Evolutionary conservation across 768 basidiomycete genomes (phyloP).

Genomic region (Termitomyces sp.): DNA sequence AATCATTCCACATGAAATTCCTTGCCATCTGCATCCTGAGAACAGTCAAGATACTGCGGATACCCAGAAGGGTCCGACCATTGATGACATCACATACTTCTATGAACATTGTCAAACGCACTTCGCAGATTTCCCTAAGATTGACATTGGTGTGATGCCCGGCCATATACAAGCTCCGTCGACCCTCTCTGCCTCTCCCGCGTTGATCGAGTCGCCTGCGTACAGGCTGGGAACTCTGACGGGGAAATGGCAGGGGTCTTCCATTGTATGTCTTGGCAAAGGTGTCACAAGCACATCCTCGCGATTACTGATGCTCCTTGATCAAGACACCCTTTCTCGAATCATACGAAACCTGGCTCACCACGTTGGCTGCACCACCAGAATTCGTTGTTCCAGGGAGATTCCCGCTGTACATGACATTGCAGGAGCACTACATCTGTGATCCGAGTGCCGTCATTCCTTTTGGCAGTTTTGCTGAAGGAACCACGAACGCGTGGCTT

Average conservation of each 20-base stretch:
- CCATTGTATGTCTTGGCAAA: constrained; percentile 30
- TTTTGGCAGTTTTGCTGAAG: constrained; percentile 25
- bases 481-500: constrained; percentile 41
- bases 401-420: constrained; percentile 41
- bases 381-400: constrained; percentile 31
- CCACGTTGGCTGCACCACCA: constrained; percentile 25
- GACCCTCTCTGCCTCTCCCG: background rate
- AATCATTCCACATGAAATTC: constrained; percentile 25
- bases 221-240: constrained; percentile 41
- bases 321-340: constrained; percentile 33
- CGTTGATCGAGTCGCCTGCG: constrained; percentile 17
- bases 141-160: constrained; percentile 16
- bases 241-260: constrained; percentile 47
- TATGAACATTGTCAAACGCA: constrained; percentile 36
- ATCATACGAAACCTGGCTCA: constrained; percentile 34
- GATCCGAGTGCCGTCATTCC: constrained; percentile 29
- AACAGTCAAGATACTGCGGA: constrained; percentile 21
- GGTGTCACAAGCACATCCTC: background rate
- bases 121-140: constrained; percentile 27
- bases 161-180: background rate
- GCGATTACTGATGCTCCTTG: background rate
- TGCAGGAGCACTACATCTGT: constrained; percentile 44
- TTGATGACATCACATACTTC: constrained; percentile 42
- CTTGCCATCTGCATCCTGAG: constrained; percentile 29
- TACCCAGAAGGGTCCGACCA: constrained; percentile 34